These are phyloP conservation scores for Sphagnum magellanicum DNA, from an alignment of 228 moss, liverwort and hornwort species.

Conservation along the genomic window DNA sequence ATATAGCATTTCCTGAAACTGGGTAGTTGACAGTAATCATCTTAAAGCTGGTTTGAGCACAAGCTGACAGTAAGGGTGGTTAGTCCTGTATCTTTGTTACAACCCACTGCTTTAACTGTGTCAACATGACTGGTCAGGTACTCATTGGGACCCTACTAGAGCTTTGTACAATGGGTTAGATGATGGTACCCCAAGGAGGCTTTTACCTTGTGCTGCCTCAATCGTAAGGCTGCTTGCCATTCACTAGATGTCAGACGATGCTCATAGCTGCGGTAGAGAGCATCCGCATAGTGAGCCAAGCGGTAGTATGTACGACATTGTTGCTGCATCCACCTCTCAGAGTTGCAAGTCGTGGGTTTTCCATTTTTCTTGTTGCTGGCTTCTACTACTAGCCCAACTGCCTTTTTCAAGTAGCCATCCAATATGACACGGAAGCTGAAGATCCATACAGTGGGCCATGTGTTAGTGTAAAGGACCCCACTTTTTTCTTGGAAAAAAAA, in stretches of 20 bases:
- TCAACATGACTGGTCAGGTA: too few species aligned
- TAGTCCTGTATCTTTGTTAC: too few species aligned
- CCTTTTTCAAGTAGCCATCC: constrained; percentile 72
- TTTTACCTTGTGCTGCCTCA: constrained; percentile 87
- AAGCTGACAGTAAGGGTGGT: too few species aligned
- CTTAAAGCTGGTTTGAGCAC: too few species aligned
- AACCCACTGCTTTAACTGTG: too few species aligned
- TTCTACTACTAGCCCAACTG: constrained; percentile 50
- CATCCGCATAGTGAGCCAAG: constrained; percentile 92
- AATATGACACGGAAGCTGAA: constrained; percentile 74
- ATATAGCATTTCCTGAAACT: background rate
- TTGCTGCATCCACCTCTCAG: constrained; percentile 27
- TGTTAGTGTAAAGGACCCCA: too few species aligned
- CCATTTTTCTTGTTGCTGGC: constrained; percentile 22
- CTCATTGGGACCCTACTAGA: too few species aligned
- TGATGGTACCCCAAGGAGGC: too few species aligned
- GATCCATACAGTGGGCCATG: background rate
- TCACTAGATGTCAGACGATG: constrained; percentile 84
- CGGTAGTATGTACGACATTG: constrained; percentile 74
- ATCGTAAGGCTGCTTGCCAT: constrained; percentile 94
- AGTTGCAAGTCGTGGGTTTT: constrained; percentile 23
- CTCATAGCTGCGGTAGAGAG: constrained; percentile 70
- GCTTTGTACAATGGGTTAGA: too few species aligned
- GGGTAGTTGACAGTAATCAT: too few species aligned
- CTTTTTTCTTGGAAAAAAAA: too few species aligned